Conservation (phyloP, 352 stramenopile species). For the Pythium guiyangense region DNA sequence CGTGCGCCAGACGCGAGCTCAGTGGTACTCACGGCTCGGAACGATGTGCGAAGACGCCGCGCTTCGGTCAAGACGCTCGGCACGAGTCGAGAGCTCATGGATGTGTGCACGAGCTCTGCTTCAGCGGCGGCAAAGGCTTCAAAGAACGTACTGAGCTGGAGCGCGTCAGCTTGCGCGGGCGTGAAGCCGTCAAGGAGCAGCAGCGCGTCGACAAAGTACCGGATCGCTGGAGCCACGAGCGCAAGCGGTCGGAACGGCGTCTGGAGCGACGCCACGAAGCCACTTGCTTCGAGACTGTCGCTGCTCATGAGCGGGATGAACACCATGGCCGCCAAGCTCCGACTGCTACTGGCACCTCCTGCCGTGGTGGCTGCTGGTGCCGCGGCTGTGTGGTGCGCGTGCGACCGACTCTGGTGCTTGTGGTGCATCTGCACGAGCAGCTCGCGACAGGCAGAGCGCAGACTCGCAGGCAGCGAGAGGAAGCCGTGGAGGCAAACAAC, state of each 20-base stretch:
- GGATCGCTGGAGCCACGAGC: slow-evolving; percentile 16
- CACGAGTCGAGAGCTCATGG: not conserved
- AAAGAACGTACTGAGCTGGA: slow-evolving; percentile 20
- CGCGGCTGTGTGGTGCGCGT: not conserved
- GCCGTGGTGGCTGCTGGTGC: no score
- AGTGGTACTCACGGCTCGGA: not conserved
- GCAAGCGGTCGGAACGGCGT: slow-evolving; percentile 28
- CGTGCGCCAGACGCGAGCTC: no score
- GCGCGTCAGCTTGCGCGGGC: slow-evolving; percentile 5
- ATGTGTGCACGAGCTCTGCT: not conserved
- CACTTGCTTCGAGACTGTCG: slow-evolving; percentile 8
- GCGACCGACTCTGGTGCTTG: not conserved
- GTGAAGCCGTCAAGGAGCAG: slow-evolving; percentile 28
- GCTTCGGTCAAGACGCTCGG: slow-evolving; percentile 6
- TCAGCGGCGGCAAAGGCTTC: slow-evolving; percentile 16
- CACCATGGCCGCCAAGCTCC: slow-evolving; percentile 10
- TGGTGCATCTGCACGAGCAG: slow-evolving; percentile 3
- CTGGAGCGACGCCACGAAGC: slow-evolving; percentile 21
- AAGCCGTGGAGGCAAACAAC: slow-evolving; percentile 3
- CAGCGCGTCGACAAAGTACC: slow-evolving; percentile 22
- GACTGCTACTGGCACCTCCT: not conserved
- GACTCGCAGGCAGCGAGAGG: not conserved
- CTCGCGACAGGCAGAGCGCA: slow-evolving; percentile 8
- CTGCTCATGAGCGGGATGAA: slow-evolving; percentile 21
- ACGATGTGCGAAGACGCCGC: slow-evolving; percentile 1